Conservation (phyloP, 2,329 filamentous ascomycete species). For the Capronia epimyces region DNA sequence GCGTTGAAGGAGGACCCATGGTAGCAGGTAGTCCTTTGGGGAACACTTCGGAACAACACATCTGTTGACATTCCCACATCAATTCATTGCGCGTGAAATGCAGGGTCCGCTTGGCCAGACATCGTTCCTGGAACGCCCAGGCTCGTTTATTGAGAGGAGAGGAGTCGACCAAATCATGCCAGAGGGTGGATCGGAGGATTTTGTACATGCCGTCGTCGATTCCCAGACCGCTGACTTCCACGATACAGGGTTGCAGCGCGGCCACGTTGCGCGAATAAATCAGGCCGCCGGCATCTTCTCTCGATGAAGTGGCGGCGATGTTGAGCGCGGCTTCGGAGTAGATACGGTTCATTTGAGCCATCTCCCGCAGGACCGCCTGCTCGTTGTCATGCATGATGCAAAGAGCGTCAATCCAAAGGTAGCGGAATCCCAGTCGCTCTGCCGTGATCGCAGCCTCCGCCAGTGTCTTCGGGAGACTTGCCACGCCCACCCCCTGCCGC, state of each 20-base stretch:
- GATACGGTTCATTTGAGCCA: conserved; percentile 26
- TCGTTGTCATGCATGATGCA: conserved; percentile 30
- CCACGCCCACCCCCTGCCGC: conserved; percentile 25
- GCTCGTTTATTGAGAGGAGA: conserved; percentile 27
- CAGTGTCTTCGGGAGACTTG: conserved; percentile 28
- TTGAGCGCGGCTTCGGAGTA: conserved; percentile 28
- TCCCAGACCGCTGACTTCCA: conserved; percentile 23
- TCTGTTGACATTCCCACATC: conserved; percentile 32
- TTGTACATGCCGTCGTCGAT: conserved; percentile 29
- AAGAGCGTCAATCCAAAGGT: conserved; percentile 30
- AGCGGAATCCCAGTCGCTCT: conserved; percentile 26
- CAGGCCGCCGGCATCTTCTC: conserved; percentile 25
- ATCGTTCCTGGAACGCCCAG: conserved; percentile 30
- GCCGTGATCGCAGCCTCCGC: conserved; percentile 26
- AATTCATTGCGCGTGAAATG: conserved; percentile 30
- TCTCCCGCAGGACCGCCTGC: conserved; percentile 24
- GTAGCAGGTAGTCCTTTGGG: conserved; percentile 29
- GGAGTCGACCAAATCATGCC: conserved; percentile 28
- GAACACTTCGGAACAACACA: conserved; percentile 29
- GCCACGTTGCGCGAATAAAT: conserved; percentile 26
- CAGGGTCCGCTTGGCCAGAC: conserved; percentile 30
- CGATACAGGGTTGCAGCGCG: conserved; percentile 26
- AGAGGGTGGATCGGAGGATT: conserved; percentile 27
- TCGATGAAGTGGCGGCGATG: conserved; percentile 26
- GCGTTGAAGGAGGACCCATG: conserved; percentile 17